Percentiles rank a stretch among this genome's conserved stretches.
Conservation (phyloP, 768 basidiomycete genomes). For the Dentipellis fragilis region DNA sequence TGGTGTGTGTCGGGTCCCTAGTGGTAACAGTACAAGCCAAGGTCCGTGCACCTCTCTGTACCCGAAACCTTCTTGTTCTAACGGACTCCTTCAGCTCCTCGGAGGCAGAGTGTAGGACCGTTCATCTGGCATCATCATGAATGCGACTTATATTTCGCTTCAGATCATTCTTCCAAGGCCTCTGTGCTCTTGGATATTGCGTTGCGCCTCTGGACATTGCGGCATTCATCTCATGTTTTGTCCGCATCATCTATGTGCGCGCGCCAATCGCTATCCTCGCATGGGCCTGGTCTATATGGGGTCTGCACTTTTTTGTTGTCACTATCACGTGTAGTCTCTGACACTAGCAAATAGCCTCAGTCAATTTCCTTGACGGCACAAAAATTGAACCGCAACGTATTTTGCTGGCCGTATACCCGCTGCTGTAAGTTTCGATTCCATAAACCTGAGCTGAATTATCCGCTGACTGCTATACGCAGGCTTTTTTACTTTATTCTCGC, state of each 20-base stretch:
- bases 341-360: slow-evolving; percentile 41
- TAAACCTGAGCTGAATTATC: background rate
- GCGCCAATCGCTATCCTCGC: slow-evolving; percentile 78
- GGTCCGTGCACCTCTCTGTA: slow-evolving; percentile 28
- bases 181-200: slow-evolving; percentile 93
- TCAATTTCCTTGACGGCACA: slow-evolving; percentile 93
- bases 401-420: slow-evolving; percentile 91
- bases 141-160: background rate
- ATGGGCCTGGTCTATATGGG: slow-evolving; percentile 98
- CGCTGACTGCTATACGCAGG: slow-evolving; percentile 26
- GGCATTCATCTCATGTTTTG: slow-evolving; percentile 77
- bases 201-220: slow-evolving; percentile 89
- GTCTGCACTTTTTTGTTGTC: slow-evolving; percentile 35
- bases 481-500: slow-evolving; percentile 91
- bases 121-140: background rate
- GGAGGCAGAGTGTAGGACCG: slow-evolving; percentile 69
- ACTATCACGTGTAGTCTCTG: background rate
- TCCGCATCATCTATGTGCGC: slow-evolving; percentile 78
- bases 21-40: slow-evolving; percentile 95
- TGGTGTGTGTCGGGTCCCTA: slow-evolving; percentile 84
- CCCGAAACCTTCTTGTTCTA: background rate
- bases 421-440: slow-evolving; percentile 50
- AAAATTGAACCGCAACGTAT: slow-evolving; percentile 87
- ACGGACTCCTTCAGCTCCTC: slow-evolving; percentile 39
- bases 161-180: slow-evolving; percentile 92